These are phyloP conservation scores for Alternaria longipes DNA, from an alignment of 2,329 filamentous ascomycete species.

Conservation along the genomic window DNA sequence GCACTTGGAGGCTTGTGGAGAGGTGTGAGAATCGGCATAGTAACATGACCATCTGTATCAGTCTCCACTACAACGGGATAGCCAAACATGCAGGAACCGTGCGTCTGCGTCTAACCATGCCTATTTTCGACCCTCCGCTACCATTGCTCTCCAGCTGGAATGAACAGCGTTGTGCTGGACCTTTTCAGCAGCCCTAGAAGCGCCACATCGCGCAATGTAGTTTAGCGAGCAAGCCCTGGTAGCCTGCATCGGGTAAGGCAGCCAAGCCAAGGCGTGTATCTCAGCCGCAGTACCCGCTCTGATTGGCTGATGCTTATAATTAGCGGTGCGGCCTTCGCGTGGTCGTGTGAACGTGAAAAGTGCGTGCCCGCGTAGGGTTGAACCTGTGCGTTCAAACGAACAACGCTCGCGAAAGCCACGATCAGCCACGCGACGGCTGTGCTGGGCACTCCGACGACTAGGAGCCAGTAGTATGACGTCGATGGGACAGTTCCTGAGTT, in stretches of 20 bases:
- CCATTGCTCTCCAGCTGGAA: conserved; percentile 44
- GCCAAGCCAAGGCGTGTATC: conserved; percentile 24
- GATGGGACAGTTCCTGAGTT: conserved; percentile 34
- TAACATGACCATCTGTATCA: conserved; percentile 35
- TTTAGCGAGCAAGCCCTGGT: conserved; percentile 24
- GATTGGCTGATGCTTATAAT: conserved; percentile 45
- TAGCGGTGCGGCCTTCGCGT: conserved; percentile 47
- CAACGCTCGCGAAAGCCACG: conserved; percentile 37
- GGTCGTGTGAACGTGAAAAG: conserved; percentile 33
- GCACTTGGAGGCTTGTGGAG: conserved; percentile 36
- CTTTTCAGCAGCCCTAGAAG: conserved; percentile 38
- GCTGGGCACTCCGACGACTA: conserved; percentile 35
- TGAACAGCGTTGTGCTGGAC: conserved; percentile 39
- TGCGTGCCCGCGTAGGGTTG: conserved; percentile 34
- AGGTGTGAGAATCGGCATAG: conserved; percentile 37
- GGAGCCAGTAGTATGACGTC: conserved; percentile 46
- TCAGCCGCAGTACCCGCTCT: conserved; percentile 28
- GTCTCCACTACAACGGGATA: conserved; percentile 22
- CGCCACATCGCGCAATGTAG: conserved; percentile 39
- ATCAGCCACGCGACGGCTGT: conserved; percentile 52
- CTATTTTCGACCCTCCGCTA: conserved; percentile 35
- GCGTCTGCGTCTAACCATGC: conserved; percentile 29
- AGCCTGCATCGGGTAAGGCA: conserved; percentile 41
- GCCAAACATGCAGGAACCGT: conserved; percentile 35
- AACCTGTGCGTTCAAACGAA: conserved; percentile 24